phyloP scores from a whole-genome alignment of 257 asterid species.

The Nicotiana obtusifolia region DNA sequence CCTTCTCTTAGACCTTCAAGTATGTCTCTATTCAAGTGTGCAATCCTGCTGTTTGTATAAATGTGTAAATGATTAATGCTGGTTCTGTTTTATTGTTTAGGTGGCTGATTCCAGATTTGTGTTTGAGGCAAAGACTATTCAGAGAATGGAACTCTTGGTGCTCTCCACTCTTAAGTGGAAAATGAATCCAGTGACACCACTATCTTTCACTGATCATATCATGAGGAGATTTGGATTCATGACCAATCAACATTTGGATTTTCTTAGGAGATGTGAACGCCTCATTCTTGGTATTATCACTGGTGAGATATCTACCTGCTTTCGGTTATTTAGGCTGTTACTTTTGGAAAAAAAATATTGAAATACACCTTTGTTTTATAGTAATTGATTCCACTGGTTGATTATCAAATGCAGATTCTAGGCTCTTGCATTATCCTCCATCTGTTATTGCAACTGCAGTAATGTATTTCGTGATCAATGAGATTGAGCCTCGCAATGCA shows the following conservation, averaged over 20 bases:
- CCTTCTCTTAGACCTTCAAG: constrained; percentile 78
- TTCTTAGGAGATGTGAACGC: constrained; percentile 53
- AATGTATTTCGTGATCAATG: constrained; percentile 26
- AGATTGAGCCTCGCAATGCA: constrained; percentile 26
- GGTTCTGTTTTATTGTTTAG: constrained; percentile 31
- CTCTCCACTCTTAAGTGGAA: constrained; percentile 75
- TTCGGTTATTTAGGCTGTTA: not conserved
- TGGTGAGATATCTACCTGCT: constrained; percentile 41
- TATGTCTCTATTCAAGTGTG: constrained; percentile 24
- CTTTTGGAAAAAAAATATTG: not conserved
- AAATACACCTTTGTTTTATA: not conserved
- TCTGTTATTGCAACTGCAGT: constrained; percentile 47
- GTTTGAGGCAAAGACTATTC: constrained; percentile 81
- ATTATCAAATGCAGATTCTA: constrained; percentile 48
- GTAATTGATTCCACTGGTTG: not conserved
- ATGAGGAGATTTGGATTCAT: constrained; percentile 61
- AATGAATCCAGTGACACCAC: constrained; percentile 82
- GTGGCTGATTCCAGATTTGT: constrained; percentile 58
- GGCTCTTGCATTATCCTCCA: constrained; percentile 42
- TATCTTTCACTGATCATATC: constrained; percentile 76
- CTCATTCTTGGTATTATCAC: constrained; percentile 51
- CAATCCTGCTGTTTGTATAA: constrained; percentile 28
- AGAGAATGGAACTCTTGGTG: constrained; percentile 83
- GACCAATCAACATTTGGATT: constrained; percentile 49
- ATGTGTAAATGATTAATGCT: constrained; percentile 24